Evolutionary conservation across 2,329 filamentous ascomycete genomes (phyloP).

Genomic region (Exophiala bonariae): DNA sequence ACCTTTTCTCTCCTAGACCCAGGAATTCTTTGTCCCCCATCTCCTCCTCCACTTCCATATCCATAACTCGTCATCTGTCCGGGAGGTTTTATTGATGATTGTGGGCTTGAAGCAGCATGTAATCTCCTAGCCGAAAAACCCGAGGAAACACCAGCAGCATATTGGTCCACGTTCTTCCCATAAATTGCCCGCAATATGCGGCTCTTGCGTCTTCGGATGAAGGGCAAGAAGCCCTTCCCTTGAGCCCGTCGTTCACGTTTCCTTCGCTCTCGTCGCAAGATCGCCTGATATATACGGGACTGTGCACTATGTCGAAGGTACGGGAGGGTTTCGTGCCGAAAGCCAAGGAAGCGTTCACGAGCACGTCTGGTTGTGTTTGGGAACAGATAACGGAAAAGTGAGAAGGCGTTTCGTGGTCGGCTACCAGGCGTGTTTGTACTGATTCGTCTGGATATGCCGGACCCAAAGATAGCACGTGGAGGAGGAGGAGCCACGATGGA

Average conservation of each 20-base stretch:
- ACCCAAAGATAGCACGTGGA: conserved; percentile 1
- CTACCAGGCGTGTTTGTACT: neutral
- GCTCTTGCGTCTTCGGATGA: conserved; percentile 37
- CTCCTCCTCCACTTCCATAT: conserved; percentile 19
- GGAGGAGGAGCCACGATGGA: conserved; percentile 4
- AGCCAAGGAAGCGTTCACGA: conserved; percentile 64
- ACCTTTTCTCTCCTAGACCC: conserved; percentile 78
- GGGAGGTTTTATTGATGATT: conserved; percentile 21
- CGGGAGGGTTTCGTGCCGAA: conserved; percentile 75
- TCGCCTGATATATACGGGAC: conserved; percentile 72
- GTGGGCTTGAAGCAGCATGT: too few relatives aligned
- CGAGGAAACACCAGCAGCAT: conserved; percentile 13
- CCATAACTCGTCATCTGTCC: conserved; percentile 27
- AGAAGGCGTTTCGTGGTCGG: conserved; percentile 28
- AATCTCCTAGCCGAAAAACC: too few relatives aligned
- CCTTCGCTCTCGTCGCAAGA: conserved; percentile 64
- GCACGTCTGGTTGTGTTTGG: conserved; percentile 64
- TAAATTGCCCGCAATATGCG: conserved; percentile 34
- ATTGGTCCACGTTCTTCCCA: conserved; percentile 21
- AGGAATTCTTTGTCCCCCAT: conserved; percentile 48
- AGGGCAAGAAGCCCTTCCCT: conserved; percentile 48
- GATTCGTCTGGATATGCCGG: neutral
- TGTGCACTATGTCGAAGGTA: conserved; percentile 70
- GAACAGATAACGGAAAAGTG: conserved; percentile 66
- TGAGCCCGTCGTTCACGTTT: conserved; percentile 50